Percentiles rank a stretch among this genome's conserved stretches.
phyloP scores from a whole-genome alignment of 2,329 filamentous ascomycete species.

The Aspergillus candidus region DNA sequence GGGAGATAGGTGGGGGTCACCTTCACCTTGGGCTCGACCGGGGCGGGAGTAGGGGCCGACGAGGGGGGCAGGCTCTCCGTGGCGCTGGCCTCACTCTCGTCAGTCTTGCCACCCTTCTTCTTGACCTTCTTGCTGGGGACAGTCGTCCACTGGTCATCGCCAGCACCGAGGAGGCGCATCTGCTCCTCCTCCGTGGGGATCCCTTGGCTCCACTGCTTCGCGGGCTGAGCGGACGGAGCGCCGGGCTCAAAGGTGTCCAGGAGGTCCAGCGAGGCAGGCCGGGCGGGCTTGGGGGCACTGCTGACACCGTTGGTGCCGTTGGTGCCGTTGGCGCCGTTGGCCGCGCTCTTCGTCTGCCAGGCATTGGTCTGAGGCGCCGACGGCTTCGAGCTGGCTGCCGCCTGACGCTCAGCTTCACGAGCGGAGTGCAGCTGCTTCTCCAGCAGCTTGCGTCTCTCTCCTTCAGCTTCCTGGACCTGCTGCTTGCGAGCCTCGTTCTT shows the following conservation, averaged over 20 bases:
- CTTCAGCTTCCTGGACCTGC: conserved; percentile 69
- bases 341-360: conserved; percentile 45
- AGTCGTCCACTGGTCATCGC: conserved; percentile 55
- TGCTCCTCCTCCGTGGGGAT: conserved; percentile 58
- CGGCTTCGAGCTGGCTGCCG: conserved; percentile 47
- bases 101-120: conserved; percentile 38
- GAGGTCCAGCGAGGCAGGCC: conserved; percentile 23
- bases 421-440: conserved; percentile 81
- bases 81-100: conserved; percentile 42
- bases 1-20: conserved; percentile 31
- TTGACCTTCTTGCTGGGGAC: conserved; percentile 55
- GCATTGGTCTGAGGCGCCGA: conserved; percentile 45
- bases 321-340: conserved; percentile 19
- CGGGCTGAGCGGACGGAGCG: conserved; percentile 14
- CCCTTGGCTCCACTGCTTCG: conserved; percentile 41
- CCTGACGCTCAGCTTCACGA: conserved; percentile 78
- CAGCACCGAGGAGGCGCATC: conserved; percentile 46
- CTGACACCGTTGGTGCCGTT: conserved; percentile 19
- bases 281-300: conserved; percentile 16
- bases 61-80: conserved; percentile 28
- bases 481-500: conserved; percentile 78
- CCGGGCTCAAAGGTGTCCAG: conserved; percentile 40
- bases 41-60: conserved; percentile 15
- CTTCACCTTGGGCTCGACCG: conserved; percentile 30
- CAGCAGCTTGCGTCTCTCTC: conserved; percentile 65